Conservation (phyloP, 805 yeast species). For the Metschnikowia proteae region DNA sequence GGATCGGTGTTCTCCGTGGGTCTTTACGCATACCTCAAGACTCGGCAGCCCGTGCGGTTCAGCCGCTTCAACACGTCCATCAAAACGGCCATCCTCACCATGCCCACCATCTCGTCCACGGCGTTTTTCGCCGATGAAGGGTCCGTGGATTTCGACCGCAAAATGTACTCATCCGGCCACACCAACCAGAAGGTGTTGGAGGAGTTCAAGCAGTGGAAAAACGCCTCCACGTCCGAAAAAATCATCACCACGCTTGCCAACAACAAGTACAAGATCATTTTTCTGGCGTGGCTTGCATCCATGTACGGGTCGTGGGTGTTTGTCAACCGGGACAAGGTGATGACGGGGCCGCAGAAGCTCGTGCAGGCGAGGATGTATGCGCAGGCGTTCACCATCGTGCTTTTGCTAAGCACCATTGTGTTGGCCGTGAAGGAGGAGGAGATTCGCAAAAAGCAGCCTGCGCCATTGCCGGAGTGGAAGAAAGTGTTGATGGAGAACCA, state of each 20-base stretch:
- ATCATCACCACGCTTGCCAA: constrained; percentile 25
- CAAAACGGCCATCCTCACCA: constrained; percentile 34
- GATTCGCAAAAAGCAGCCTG: constrained; percentile 19
- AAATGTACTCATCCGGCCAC: constrained; percentile 31
- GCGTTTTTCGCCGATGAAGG: constrained; percentile 46
- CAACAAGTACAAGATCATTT: constrained; percentile 36
- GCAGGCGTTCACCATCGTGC: constrained; percentile 26
- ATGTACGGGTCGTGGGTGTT: constrained; percentile 29
- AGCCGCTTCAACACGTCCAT: constrained; percentile 35
- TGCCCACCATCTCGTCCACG: constrained; percentile 37
- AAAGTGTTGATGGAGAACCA: constrained; percentile 15
- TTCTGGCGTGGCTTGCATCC: constrained; percentile 39
- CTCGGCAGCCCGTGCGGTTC: constrained; percentile 32
- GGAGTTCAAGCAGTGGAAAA: constrained; percentile 35
- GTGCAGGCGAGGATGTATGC: constrained; percentile 32
- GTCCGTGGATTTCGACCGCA: constrained; percentile 40
- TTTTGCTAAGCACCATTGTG: constrained; percentile 26
- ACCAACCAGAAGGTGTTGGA: constrained; percentile 28
- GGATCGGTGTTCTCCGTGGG: constrained; percentile 33
- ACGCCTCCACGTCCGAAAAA: constrained; percentile 29
- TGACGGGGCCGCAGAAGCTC: constrained; percentile 25
- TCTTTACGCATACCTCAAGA: constrained; percentile 29
- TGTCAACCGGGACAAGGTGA: constrained; percentile 26
- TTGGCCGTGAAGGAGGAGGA: constrained; percentile 28
- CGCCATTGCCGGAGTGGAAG: constrained; percentile 27